Evolutionary conservation across 306 rosid species (phyloP).

Genomic region (Quercus wislizeni): DNA sequence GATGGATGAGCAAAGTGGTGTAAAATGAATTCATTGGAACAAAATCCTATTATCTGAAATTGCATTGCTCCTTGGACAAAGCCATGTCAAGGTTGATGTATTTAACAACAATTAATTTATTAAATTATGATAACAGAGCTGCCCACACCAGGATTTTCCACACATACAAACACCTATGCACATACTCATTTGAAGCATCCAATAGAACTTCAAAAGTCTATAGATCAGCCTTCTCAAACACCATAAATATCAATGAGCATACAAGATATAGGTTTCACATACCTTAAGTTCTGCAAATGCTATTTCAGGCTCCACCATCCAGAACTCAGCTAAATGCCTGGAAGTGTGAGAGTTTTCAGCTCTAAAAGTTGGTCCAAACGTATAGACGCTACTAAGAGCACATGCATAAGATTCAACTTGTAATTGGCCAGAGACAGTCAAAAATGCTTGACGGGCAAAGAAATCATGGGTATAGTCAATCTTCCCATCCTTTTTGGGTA

Average conservation of each 20-base stretch:
- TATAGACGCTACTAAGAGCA: constrained; percentile 85
- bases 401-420: constrained; percentile 92
- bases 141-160: constrained; percentile 1
- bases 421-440: constrained; percentile 97
- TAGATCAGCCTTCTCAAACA: not conserved
- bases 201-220: not conserved
- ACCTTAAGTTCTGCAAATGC: constrained; percentile 96
- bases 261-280: constrained; percentile 1
- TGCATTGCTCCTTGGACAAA: not conserved
- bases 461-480: constrained; percentile 77
- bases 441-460: constrained; percentile 96
- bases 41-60: not conserved
- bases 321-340: constrained; percentile 96
- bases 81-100: not conserved
- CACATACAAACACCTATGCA: not conserved
- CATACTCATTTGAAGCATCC: not conserved
- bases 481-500: constrained; percentile 89
- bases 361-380: constrained; percentile 96
- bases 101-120: not conserved
- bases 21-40: not conserved
- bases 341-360: constrained; percentile 98
- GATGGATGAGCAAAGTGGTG: not conserved
- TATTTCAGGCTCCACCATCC: constrained; percentile 99
- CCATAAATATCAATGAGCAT: not conserved
- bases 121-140: not conserved